Conservation (phyloP, 805 yeast genomes). For the Kuraishia ogatae region DNA sequence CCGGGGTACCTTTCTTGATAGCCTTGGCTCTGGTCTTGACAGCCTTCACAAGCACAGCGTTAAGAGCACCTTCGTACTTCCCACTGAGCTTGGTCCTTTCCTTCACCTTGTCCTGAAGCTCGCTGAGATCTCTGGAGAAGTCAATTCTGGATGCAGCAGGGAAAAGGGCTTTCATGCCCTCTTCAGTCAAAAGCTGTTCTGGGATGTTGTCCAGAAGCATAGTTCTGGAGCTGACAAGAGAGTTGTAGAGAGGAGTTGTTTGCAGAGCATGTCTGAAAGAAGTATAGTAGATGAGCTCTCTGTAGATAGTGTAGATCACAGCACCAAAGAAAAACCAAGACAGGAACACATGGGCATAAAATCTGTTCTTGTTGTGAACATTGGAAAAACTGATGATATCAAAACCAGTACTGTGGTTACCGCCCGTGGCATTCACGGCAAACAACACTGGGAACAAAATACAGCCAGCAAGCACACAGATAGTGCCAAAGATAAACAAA, state of each 20-base stretch:
- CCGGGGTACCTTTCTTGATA: slow-evolving; percentile 45
- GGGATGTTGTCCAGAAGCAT: slow-evolving; percentile 66
- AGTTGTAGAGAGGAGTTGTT: slow-evolving; percentile 65
- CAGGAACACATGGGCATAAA: slow-evolving; percentile 65
- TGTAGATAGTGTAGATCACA: slow-evolving; percentile 59
- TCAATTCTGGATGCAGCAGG: slow-evolving; percentile 52
- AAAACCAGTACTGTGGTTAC: slow-evolving; percentile 46
- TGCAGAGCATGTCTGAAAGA: slow-evolving; percentile 68
- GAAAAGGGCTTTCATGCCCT: slow-evolving; percentile 47
- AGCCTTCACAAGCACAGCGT: slow-evolving; percentile 50
- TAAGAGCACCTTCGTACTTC: slow-evolving; percentile 61
- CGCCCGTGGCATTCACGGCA: slow-evolving; percentile 70
- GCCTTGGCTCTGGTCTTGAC: slow-evolving; percentile 47
- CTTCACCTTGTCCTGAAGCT: slow-evolving; percentile 45
- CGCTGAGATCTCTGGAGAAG: slow-evolving; percentile 55
- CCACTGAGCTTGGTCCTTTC: slow-evolving; percentile 54
- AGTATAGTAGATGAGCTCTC: slow-evolving; percentile 64
- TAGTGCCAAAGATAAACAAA: slow-evolving; percentile 41
- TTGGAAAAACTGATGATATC: slow-evolving; percentile 59
- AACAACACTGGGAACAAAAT: slow-evolving; percentile 61
- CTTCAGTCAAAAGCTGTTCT: slow-evolving; percentile 33
- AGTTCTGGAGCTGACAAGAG: slow-evolving; percentile 62
- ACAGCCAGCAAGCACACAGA: slow-evolving; percentile 45
- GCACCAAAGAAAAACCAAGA: slow-evolving; percentile 69
- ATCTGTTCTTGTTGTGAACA: slow-evolving; percentile 50